phyloP scores from a whole-genome alignment of 768 basidiomycete species.

The Galerina marginata region DNA sequence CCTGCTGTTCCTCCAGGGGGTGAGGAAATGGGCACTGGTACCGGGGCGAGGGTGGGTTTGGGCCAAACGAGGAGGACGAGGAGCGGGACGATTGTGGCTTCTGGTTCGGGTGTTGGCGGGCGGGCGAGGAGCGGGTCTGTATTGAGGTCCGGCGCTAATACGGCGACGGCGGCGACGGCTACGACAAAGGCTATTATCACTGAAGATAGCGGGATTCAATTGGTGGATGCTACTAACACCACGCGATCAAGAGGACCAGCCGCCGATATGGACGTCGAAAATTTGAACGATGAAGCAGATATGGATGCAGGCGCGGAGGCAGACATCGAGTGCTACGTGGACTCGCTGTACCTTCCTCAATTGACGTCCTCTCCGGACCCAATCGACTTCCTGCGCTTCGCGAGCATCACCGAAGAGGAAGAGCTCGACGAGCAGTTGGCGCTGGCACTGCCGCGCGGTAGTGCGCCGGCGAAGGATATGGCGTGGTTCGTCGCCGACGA shows the following conservation, averaged over 20 bases:
- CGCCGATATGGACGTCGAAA: slow-evolving; percentile 26
- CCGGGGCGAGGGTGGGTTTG: no score
- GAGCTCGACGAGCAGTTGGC: slow-evolving; percentile 24
- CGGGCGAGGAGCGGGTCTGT: slow-evolving; percentile 19
- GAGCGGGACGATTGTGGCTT: no score
- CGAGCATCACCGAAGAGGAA: slow-evolving; percentile 21
- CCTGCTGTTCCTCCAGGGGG: no score
- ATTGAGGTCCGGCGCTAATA: neutral
- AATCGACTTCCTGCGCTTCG: slow-evolving; percentile 28
- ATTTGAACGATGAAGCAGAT: slow-evolving; percentile 31
- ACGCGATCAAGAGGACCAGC: neutral
- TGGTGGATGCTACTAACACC: no score
- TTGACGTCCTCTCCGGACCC: slow-evolving; percentile 30
- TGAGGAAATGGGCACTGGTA: no score
- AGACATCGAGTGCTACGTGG: slow-evolving; percentile 23
- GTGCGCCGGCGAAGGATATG: slow-evolving; percentile 7
- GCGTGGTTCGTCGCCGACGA: slow-evolving; percentile 42
- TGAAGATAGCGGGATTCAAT: no score
- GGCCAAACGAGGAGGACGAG: no score
- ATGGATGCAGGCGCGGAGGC: slow-evolving; percentile 2
- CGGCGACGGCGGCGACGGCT: no score
- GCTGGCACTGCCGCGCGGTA: neutral
- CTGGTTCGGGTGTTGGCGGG: neutral
- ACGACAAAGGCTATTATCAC: no score
- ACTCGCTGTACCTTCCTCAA: slow-evolving; percentile 25